These are phyloP conservation scores for Casuarina equisetifolia DNA, from an alignment of 306 rosid species.

Conservation along the genomic window DNA sequence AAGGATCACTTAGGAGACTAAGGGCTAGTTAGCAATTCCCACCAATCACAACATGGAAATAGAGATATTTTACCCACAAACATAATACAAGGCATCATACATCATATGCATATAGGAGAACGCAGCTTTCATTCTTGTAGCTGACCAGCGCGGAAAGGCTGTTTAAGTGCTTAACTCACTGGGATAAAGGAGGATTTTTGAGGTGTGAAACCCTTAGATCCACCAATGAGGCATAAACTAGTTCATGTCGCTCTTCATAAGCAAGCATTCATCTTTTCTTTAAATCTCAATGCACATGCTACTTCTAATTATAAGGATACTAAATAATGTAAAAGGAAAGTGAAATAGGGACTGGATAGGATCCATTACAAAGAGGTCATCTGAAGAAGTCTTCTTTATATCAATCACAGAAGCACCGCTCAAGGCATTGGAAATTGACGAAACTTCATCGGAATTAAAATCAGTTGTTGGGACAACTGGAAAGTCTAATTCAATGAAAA, in stretches of 20 bases:
- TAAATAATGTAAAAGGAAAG: conserved; percentile 1
- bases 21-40: background rate
- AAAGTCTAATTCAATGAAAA: background rate
- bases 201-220: background rate
- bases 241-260: background rate
- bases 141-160: too few relatives aligned
- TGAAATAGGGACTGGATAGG: background rate
- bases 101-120: too few relatives aligned
- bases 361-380: conserved; percentile 54
- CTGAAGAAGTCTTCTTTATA: conserved; percentile 27
- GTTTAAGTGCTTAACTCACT: too few relatives aligned
- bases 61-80: background rate
- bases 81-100: background rate
- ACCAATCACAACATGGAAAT: background rate
- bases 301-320: background rate
- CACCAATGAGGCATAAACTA: background rate
- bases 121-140: too few relatives aligned
- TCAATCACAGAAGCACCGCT: conserved; percentile 47
- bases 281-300: background rate
- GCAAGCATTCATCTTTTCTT: background rate
- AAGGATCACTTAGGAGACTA: background rate
- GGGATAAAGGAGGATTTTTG: too few relatives aligned
- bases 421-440: conserved; percentile 45
- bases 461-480: conserved; percentile 41
- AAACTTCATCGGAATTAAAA: conserved; percentile 31